Evolutionary conservation across 2,329 filamentous ascomycete species (phyloP), one percentile per base, ranked within the genome.

Genomic region (Apiospora rasikravindrae): DNA sequence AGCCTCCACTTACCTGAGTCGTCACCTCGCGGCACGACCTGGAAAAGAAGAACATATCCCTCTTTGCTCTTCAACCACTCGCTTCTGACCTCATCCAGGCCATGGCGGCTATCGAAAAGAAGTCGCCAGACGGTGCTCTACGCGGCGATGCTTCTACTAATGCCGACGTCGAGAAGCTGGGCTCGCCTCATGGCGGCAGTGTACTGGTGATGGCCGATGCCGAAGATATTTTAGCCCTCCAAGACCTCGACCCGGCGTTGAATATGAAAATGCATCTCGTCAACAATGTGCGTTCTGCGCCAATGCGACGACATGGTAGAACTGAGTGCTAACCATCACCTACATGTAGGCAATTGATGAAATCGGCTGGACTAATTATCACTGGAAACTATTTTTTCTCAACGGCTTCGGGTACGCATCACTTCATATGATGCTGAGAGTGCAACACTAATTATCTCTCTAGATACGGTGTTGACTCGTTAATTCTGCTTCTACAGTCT

Each of bases 191-290:
- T 37, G 57, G 57, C 57, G 29, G 40, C 57, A 64, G 14, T 19
- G 13, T n/a, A 37, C n/a, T 64, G 11, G 33, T 19, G 33, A 22
- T n/a, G 33, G 57, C 19, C 57, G 57, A 40, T n/a, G 57, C 33
- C 7, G 79, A 83, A 71, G 90, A 92, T 75, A 81, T 92, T 33
- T 83, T 92, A 19, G 84, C 83, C 5, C 81, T 85, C 70, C 88
- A 92, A 79, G 85, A 88, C 76, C 81, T 88, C 40, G 90, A 93
- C 77, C 88, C 89, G 5, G 89, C 87, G 1, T 81, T 93, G 64
- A 88, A 89, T 76, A 87, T 87, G 53, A 93, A 93, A 80, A 93
- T 93, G 90, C 87, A 90, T 75, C 83, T 93, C 40, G 87, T 93
- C 73, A 93, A 93, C 78, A 88, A 93, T 80, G 89, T 89, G 76